Evolutionary conservation across 495 filamentous ascomycete genomes (phyloP), one percentile per base, ranked within the genome.

Genomic region (Trichocladium uniseriatum): DNA sequence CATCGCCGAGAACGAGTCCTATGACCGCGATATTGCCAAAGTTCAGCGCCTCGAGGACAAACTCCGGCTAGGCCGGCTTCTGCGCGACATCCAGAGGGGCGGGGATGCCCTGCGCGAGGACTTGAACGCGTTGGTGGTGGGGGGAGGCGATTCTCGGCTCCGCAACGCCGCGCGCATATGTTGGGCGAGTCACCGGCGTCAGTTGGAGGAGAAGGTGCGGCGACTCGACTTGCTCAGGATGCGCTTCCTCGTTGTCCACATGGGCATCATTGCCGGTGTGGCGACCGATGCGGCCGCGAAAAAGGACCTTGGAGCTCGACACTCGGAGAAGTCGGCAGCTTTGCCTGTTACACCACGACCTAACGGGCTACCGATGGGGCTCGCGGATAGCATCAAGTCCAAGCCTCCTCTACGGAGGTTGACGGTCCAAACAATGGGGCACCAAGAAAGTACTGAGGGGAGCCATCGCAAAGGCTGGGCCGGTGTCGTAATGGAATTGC

Each of bases 221-320:
- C 76, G 72, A 6, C 67, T 84, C 59, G 81, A 86, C 51, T 65
- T 75, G 52, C 67, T 77, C 34, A 69, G 74, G 52, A 82, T 76
- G 62, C 78, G 80, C 24, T 80, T 75, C 52, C 55, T 79, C 10
- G 71, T 77, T 13, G 63, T 78, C 55, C 70, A 79, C 59, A 65
- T 78, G 74, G 64, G 76, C 46, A 60, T 78, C 52, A 65, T 79
- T 46, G 61, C 78, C 27, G 55, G 70, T 28, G 62, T 63, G 47
- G 61, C 64, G 39, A 59, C 58, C 43, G 66, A 66, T 38, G 45
- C 41, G 9, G 55, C 60, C 34, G 51, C 44, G 40, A 63, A 64
- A 45, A 55, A 57, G 45, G 69, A 66, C 19, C 37, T 44, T 42
- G 36, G 7, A 19, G 28, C 18, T 11, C 37, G 55, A 53, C 65